Percentiles rank a stretch among this genome's conserved stretches.
Conservation (phyloP, 306 rosid genomes). For the Glycyrrhiza uralensis region DNA sequence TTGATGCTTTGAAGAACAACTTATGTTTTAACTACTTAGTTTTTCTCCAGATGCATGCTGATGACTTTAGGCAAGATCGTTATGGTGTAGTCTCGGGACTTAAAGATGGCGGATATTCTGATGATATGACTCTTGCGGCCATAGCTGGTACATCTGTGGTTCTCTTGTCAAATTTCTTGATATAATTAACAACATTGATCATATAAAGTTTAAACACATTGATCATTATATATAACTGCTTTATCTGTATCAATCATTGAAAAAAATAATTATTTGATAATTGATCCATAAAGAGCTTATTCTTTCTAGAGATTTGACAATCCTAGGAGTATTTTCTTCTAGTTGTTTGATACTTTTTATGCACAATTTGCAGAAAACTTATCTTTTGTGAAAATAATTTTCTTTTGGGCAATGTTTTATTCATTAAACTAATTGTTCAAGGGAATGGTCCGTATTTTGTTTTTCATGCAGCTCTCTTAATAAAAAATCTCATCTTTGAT, state of each 20-base stretch:
- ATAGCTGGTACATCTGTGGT: conserved; percentile 62
- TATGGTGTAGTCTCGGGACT: conserved; percentile 84
- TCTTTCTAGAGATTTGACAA: background rate
- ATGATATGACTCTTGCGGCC: conserved; percentile 99
- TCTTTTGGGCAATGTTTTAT: conserved; percentile 8
- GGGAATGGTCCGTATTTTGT: background rate
- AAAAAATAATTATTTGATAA: background rate
- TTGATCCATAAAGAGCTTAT: conserved; percentile 5
- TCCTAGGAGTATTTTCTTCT: background rate
- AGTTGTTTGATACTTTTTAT: background rate
- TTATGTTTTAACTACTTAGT: conserved; percentile 30
- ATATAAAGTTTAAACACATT: background rate
- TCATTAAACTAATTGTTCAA: background rate
- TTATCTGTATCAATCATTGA: background rate
- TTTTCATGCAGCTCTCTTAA: background rate
- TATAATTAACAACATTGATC: background rate
- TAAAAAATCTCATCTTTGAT: background rate
- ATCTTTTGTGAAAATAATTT: background rate
- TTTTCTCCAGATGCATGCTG: conserved; percentile 88
- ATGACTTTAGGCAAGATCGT: conserved; percentile 81
- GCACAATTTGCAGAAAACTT: background rate
- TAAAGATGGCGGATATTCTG: conserved; percentile 93
- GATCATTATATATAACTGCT: background rate
- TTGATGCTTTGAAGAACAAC: conserved; percentile 23
- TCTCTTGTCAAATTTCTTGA: background rate